These are phyloP conservation scores for Penicillium sp. DNA, from an alignment of 2,329 filamentous ascomycete species.

Conservation along the genomic window DNA sequence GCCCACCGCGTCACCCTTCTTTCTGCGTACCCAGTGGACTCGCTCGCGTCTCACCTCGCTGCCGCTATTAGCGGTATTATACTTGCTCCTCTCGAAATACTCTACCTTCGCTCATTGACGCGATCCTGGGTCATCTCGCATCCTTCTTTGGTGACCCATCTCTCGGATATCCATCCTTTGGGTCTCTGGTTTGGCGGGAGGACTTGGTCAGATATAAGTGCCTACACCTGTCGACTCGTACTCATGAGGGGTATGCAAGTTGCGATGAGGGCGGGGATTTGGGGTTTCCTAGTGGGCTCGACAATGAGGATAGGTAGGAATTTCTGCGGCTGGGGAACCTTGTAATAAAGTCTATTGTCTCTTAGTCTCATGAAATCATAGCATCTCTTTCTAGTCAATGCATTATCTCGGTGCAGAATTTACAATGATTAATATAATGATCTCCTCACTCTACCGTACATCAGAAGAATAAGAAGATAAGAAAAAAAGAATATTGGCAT, in stretches of 20 bases:
- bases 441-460: not conserved
- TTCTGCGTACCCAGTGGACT: conserved; percentile 43
- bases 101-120: conserved; percentile 43
- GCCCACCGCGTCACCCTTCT: conserved; percentile 45
- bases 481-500: conserved; percentile 15
- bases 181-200: conserved; percentile 39
- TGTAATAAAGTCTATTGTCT: conserved; percentile 18
- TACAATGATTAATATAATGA: not conserved
- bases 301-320: conserved; percentile 42
- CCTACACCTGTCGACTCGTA: conserved; percentile 38
- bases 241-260: conserved; percentile 41
- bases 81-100: conserved; percentile 42
- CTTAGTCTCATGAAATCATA: not conserved
- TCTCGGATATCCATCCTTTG: conserved; percentile 34
- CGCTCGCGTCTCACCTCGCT: conserved; percentile 43
- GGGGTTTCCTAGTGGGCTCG: conserved; percentile 39
- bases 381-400: not conserved
- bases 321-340: conserved; percentile 41
- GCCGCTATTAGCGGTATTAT: conserved; percentile 38
- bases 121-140: conserved; percentile 36
- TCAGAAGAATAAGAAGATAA: too few species aligned
- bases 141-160: conserved; percentile 21
- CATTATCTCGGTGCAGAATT: not conserved
- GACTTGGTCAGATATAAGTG: conserved; percentile 29
- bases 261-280: conserved; percentile 38